Evolutionary conservation across 2,329 filamentous ascomycete genomes (phyloP).

Genomic region (Calonectria hongkongensis): DNA sequence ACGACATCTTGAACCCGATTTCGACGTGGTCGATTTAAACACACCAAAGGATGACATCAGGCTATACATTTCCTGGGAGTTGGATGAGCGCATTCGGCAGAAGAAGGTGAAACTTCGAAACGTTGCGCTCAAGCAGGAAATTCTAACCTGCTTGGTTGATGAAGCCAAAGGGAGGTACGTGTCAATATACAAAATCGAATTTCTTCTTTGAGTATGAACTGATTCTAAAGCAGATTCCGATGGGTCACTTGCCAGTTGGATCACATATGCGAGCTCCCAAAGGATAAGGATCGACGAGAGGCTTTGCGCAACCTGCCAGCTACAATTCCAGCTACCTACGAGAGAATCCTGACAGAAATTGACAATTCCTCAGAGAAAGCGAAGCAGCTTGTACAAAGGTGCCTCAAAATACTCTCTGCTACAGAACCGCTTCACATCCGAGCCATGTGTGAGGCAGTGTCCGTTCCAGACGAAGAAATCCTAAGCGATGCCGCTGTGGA

Average conservation of each 20-base stretch:
- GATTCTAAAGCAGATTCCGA: neutral
- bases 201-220: neutral
- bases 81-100: slow-evolving; percentile 2
- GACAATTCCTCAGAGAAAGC: neutral
- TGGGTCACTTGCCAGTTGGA: slow-evolving; percentile 16
- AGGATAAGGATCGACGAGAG: neutral
- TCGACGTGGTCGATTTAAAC: neutral
- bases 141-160: neutral
- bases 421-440: neutral
- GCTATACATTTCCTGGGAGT: neutral
- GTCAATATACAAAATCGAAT: neutral
- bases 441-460: slow-evolving; percentile 9
- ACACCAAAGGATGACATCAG: neutral
- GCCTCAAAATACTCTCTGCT: neutral
- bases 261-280: slow-evolving; percentile 15
- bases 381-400: neutral
- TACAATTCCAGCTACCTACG: slow-evolving; percentile 4
- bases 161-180: neutral
- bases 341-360: neutral
- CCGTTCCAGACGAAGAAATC: neutral
- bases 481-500: neutral
- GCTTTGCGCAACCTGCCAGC: neutral
- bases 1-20: neutral
- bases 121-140: slow-evolving; percentile 1
- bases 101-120: slow-evolving; percentile 1